phyloP scores from a whole-genome alignment of 2,329 filamentous ascomycete species.

The Tolypocladium tropicale region DNA sequence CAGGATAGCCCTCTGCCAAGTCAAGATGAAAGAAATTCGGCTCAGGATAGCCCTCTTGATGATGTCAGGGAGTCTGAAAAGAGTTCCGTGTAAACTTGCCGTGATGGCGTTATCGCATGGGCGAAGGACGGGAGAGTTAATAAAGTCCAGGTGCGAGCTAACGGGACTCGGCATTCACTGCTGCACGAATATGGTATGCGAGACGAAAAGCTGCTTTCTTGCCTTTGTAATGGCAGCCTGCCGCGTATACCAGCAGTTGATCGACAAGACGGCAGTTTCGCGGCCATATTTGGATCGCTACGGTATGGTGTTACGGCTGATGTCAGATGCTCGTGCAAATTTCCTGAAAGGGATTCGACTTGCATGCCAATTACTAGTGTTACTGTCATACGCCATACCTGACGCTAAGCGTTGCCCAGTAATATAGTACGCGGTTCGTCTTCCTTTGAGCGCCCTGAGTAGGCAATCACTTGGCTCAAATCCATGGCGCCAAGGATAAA shows the following conservation, averaged over 20 bases:
- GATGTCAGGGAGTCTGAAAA: not conserved
- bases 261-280: not conserved
- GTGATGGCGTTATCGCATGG: not conserved
- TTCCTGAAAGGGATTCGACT: not conserved
- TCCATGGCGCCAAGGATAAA: not conserved
- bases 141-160: not conserved
- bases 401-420: not conserved
- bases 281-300: not conserved
- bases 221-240: not conserved
- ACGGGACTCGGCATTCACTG: not conserved
- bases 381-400: not conserved
- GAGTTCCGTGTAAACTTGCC: not conserved
- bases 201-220: not conserved
- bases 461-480: not conserved
- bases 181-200: not conserved
- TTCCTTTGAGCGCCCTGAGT: not conserved
- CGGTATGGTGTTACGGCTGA: not conserved
- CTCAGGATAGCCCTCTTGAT: conserved; percentile 1
- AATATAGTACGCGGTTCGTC: not conserved
- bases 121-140: not conserved
- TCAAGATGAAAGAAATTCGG: not conserved
- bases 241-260: not conserved
- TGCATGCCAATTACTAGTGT: not conserved
- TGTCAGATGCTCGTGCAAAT: not conserved
- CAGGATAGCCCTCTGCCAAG: not conserved